These are phyloP conservation scores for Iris macrosiphon DNA, from an alignment of 106 monocot species.

Conservation along the genomic window DNA sequence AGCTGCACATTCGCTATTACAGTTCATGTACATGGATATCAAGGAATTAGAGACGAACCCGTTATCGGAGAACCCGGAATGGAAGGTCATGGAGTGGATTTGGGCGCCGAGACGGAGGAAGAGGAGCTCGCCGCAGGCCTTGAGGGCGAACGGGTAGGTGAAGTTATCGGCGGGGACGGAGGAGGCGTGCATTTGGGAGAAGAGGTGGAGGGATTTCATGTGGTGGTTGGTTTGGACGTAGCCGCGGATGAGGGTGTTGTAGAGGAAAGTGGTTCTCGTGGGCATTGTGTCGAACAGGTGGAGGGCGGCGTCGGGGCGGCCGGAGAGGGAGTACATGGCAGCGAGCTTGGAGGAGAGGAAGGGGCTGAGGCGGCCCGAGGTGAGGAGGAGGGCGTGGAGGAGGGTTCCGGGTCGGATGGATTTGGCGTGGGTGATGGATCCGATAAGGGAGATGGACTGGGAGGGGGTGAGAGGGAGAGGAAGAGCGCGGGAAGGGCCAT, in stretches of 20 bases:
- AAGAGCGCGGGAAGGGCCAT: conserved; percentile 14
- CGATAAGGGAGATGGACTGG: conserved; percentile 27
- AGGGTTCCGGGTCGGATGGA: conserved; percentile 19
- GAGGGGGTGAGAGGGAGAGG: conserved; percentile 4
- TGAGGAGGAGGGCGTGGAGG: conserved; percentile 54
- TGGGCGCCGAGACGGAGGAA: conserved; percentile 8
- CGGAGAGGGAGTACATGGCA: conserved; percentile 33
- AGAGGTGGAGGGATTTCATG: conserved; percentile 30
- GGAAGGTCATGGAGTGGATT: conserved; percentile 35
- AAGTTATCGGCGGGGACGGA: conserved; percentile 30
- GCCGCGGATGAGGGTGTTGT: conserved; percentile 49
- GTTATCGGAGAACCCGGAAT: conserved; percentile 30
- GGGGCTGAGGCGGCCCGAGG: conserved; percentile 34
- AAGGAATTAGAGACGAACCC: conserved; percentile 47
- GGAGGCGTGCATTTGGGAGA: conserved; percentile 25
- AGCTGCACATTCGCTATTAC: conserved; percentile 13
- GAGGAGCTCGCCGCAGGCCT: conserved; percentile 44
- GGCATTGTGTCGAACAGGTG: conserved; percentile 48
- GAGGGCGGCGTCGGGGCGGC: conserved; percentile 18
- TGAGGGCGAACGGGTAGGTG: conserved; percentile 67
- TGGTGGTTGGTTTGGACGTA: conserved; percentile 16
- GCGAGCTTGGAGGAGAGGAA: conserved; percentile 28
- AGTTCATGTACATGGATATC: conserved; percentile 50
- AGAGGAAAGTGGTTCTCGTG: conserved; percentile 21
- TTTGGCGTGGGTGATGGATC: conserved; percentile 23